Conservation (phyloP, 768 basidiomycete species). For the Sarcomyxa edulis region DNA sequence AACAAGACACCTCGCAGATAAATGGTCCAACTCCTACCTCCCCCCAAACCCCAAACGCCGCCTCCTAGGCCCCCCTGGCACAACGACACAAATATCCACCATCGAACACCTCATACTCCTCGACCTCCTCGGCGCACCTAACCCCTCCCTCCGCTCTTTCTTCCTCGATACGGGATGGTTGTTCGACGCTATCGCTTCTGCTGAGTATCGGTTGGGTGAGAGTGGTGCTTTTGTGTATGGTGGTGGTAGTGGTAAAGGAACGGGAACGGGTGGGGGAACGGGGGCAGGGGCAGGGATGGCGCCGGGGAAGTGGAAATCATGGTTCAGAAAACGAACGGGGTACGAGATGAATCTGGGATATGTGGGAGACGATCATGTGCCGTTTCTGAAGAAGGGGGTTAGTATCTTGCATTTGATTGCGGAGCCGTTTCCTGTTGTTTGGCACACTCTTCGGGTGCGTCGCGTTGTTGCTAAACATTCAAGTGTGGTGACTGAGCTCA, state of each 20-base stretch:
- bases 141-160: conserved; percentile 75
- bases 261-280: too few species aligned
- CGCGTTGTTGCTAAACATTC: not conserved
- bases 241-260: too few species aligned
- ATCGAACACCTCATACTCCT: conserved; percentile 92
- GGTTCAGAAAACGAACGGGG: conserved; percentile 52
- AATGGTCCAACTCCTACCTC: conserved; percentile 73
- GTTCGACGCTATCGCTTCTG: conserved; percentile 68
- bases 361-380: conserved; percentile 91
- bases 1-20: conserved; percentile 86
- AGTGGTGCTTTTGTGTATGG: conserved; percentile 55
- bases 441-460: conserved; percentile 76
- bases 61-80: conserved; percentile 35
- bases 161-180: conserved; percentile 92
- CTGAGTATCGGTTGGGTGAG: conserved; percentile 67
- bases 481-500: conserved; percentile 5
- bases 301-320: conserved; percentile 52
- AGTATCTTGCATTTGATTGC: conserved; percentile 88
- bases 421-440: conserved; percentile 83
- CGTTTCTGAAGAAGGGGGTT: conserved; percentile 81
- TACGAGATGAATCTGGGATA: conserved; percentile 40
- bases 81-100: conserved; percentile 60
- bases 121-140: conserved; percentile 80
- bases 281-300: conserved; percentile 40
- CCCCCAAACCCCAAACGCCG: conserved; percentile 55